Evolutionary conservation across 495 filamentous ascomycete species (phyloP), one percentile per base, ranked within the genome.

Genomic region (Entonaema liquescens): DNA sequence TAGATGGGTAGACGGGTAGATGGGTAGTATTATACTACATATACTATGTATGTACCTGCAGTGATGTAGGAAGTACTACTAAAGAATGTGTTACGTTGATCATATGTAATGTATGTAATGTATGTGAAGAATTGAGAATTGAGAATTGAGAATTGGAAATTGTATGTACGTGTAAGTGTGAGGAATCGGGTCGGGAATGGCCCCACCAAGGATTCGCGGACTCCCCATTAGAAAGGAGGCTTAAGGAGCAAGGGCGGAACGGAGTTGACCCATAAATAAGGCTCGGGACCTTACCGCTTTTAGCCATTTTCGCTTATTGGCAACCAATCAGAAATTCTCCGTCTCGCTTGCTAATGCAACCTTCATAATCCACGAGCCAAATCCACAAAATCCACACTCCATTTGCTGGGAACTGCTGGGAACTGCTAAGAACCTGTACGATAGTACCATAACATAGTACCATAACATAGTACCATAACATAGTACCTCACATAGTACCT

Each of bases 301-400:
- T 36, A 60, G 62, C 28, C 55, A 19, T 56, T 77, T 79, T 84
- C 82, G 82, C 82, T 83, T 82, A 81, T 40, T 59, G n/a, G 25
- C 52, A 62, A 55, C 82, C 82, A 84, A 84, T 84, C 74, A 83
- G 57, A 67, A 76, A 79, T 69, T 77, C 70, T 49, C 81, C 78
- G 80, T 58, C 79, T 84, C 81, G 82, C 81, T 83, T 83, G 68
- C 62, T 68, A 59, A 68, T 74, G 74, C 77, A 71, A 76, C 71
- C 71, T 62, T 44, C 44, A 42, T 42, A 49, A 57, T 42, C 58
- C 44, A 49, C 58, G 26, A n/a, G n/a, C n/a, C n/a, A n/a, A n/a
- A n/a, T n/a, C n/a, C n/a, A n/a, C n/a, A n/a, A n/a, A n/a, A n/a
- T n/a, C n/a, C n/a, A n/a, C n/a, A n/a, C n/a, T n/a, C n/a, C n/a